Evolutionary conservation across 73 alveolate species (phyloP).

Genomic region (Urostyla sp.): DNA sequence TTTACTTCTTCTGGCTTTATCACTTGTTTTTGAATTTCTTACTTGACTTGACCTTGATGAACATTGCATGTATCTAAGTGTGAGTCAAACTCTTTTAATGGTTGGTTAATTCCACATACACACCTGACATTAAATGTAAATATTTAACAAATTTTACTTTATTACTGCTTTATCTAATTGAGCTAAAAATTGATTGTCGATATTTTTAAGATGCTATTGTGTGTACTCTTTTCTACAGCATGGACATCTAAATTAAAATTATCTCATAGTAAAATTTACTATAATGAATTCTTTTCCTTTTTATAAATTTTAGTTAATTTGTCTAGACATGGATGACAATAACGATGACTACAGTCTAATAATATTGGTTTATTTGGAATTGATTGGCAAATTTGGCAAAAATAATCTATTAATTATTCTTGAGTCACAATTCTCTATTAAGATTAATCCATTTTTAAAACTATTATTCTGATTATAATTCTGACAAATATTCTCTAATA

Average conservation of each 20-base stretch:
- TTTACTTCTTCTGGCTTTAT: slow-evolving; percentile 11
- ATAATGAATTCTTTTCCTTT: not conserved
- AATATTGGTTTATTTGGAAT: slow-evolving; percentile 58
- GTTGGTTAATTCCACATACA: slow-evolving; percentile 4
- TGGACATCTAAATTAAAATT: slow-evolving; percentile 62
- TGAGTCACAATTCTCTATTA: not conserved
- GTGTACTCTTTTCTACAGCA: slow-evolving; percentile 60
- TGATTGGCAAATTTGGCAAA: slow-evolving; percentile 69
- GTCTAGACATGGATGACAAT: slow-evolving; percentile 69
- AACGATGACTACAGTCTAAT: slow-evolving; percentile 59
- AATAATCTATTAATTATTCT: not conserved
- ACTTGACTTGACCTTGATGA: not conserved
- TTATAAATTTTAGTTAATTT: not conserved
- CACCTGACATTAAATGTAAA: not conserved
- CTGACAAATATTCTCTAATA: too few relatives aligned
- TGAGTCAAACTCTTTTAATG: not conserved
- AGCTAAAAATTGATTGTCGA: not conserved
- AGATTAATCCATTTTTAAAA: not conserved
- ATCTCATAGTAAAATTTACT: not conserved
- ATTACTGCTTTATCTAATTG: not conserved
- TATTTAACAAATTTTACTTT: not conserved
- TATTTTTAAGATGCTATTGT: not conserved
- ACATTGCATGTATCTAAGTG: slow-evolving; percentile 18
- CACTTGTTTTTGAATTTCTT: not conserved
- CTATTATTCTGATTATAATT: not conserved